Evolutionary conservation across 2,329 filamentous ascomycete species (phyloP), one percentile per base, ranked within the genome.

Genomic region (Mycogone perniciosa): DNA sequence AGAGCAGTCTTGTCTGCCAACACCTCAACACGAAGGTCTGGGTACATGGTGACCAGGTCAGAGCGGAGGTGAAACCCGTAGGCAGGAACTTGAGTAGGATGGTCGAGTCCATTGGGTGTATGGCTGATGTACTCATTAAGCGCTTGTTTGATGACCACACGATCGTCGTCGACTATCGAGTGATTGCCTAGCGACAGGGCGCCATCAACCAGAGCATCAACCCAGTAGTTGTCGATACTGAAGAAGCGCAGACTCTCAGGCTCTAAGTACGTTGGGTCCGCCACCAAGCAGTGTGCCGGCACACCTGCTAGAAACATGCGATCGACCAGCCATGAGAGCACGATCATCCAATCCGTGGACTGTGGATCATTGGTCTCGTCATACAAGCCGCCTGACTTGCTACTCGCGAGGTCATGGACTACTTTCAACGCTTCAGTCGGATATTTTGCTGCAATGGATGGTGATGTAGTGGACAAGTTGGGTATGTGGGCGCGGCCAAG

Each of bases 161-260:
- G 62, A 5, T 34, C 46, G 3, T 37, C 11, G 37, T 68, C 65
- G 30, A 60, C 41, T n/a, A 3, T 60, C 61, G 0, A 64, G 46
- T 74, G 68, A 56, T 74, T 75, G 1, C 57, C 72, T 2, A 72
- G 47, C 7, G 61, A 67, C 0, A 76, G 58, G 0, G 67, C 73
- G 0, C 74, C 74, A 50, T 76, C 74, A 1, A 76, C 51, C 4
- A 76, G 46, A 5, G 64, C 64, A 41, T 73, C 68, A 0, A 69
- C 54, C 74, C 74, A 77, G 47, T 65, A 65, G 1, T 50, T 27
- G 47, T 77, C 74, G 8, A 77, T 70, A 34, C 63, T 51, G 60
- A 77, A 77, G 61, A 75, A 73, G 0, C 71, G 64, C 0, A 77
- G 46, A 7, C 51, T 64, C 53, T 77, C 74, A 4, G 35, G 41